Base-by-base conservation (phyloP, 192 early-diverging fungal species). In the Coemansia sp. region DNA sequence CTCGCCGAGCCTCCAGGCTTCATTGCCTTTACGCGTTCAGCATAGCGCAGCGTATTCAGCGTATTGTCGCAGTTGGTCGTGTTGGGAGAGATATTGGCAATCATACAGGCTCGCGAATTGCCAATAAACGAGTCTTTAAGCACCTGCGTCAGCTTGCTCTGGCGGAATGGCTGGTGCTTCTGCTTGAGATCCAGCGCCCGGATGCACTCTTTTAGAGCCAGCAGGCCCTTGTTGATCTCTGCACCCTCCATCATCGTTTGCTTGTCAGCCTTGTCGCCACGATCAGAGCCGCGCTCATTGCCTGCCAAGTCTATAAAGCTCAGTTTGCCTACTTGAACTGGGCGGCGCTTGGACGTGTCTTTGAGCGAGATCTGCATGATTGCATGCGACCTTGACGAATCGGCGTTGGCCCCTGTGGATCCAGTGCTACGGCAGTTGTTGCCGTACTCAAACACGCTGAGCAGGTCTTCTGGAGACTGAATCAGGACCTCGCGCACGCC, bases 221-320 rank as follows among this genome's bases (percentile, higher is more conserved):
- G 76, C 58, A 99, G 80, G 66, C 92, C 93, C 73, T 97, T 97
- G 82, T 99, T 99, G 80, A 99, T 99, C 78, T 99, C 95, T 1
- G 95, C 91, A 11, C 95, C 97, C 65, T 99, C 96, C 94, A 94
- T 94, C 64, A 92, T 86, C 66, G 95, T 97, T 74, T 96, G 90
- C 44, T 87, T 81, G 73, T 96, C 88, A 3, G 93, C 80, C 18
- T 55, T 62, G 53, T 97, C 94, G 15, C 95, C 95, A 38, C 95
- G 85, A 74, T 99, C 97, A 5, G 97, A 90, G 31, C 97, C 97
- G 32, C 97, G 87, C 69, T 99, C 97, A 69, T 90, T 95, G 36
- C 97, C 97, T 16, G 97, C 97, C 57, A 99, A 79, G 75, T 99
- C 97, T 51, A 99, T 97, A 64, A 99, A 97, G 73, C 88, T 93